These are phyloP conservation scores for Apophysomyces sp. DNA, from an alignment of 371 early-diverging fungal species.

Conservation along the genomic window DNA sequence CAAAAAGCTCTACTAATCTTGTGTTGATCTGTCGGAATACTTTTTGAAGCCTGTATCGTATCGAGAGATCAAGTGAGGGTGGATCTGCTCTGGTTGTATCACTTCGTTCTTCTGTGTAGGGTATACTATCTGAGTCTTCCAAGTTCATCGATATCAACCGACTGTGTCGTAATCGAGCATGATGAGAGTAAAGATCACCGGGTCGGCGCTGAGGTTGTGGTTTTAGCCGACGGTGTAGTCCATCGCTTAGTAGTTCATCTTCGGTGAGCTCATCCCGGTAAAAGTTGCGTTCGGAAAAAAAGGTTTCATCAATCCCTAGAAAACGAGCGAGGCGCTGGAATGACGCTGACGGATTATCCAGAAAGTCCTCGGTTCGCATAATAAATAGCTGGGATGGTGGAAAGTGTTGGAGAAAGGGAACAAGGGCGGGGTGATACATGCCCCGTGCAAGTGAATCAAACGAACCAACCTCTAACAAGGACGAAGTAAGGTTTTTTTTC, in stretches of 20 bases:
- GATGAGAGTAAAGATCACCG: background rate
- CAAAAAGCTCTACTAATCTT: conserved; percentile 47
- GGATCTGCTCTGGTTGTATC: conserved; percentile 6
- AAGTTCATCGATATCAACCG: conserved; percentile 6
- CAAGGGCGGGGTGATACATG: conserved; percentile 36
- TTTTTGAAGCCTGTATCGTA: conserved; percentile 48
- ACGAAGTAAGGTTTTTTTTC: background rate
- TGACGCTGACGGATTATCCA: conserved; percentile 21
- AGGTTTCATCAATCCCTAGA: conserved; percentile 30
- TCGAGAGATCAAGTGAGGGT: conserved; percentile 29
- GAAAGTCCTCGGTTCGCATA: conserved; percentile 35
- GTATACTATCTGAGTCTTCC: conserved; percentile 1
- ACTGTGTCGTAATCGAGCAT: conserved; percentile 4
- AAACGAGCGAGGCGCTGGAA: conserved; percentile 33
- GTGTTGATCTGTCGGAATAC: conserved; percentile 50
- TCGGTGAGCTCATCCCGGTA: conserved; percentile 18
- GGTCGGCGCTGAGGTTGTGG: conserved; percentile 9
- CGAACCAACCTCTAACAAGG: background rate
- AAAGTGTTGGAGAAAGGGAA: conserved; percentile 37
- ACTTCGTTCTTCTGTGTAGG: background rate
- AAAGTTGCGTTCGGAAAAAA: conserved; percentile 27
- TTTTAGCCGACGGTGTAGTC: conserved; percentile 1
- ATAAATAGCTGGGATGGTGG: conserved; percentile 40
- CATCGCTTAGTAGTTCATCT: conserved; percentile 15
- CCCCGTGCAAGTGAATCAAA: conserved; percentile 38